Evolutionary conservation across 768 basidiomycete species (phyloP).

Genomic region (Termitomyces sp.): DNA sequence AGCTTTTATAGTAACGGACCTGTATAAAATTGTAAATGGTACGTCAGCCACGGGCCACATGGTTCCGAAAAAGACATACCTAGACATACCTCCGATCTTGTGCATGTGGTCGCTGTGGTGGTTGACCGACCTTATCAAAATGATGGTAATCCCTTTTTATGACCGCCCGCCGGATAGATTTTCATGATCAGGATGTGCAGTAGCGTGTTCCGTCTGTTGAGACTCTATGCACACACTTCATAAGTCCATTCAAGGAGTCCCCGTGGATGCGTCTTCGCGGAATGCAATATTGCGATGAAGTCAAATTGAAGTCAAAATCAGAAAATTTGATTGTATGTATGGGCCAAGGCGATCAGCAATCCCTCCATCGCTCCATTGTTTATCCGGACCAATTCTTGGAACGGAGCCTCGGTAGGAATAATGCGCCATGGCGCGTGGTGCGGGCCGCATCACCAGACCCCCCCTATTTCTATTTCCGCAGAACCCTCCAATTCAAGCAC

Average conservation of each 20-base stretch:
- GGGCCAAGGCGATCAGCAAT: too few relatives aligned
- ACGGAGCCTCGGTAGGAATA: neutral
- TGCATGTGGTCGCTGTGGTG: neutral
- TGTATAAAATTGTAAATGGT: neutral
- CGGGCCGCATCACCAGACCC: neutral
- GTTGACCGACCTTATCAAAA: neutral
- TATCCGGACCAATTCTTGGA: conserved; percentile 1
- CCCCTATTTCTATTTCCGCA: neutral
- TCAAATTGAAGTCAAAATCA: too few relatives aligned
- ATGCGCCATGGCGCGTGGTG: neutral
- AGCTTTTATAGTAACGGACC: neutral
- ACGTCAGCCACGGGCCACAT: conserved; percentile 6
- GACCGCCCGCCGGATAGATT: neutral
- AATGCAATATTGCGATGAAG: too few relatives aligned
- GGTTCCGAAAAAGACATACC: neutral
- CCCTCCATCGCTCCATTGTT: neutral
- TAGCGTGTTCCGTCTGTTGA: neutral
- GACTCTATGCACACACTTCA: neutral
- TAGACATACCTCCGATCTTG: neutral
- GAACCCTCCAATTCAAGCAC: neutral
- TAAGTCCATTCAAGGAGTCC: neutral
- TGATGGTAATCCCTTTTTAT: too few relatives aligned
- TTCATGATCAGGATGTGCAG: neutral
- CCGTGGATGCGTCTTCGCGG: too few relatives aligned
- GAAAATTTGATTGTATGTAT: too few relatives aligned